Percentiles rank a stretch among this genome's conserved stretches.
These are phyloP conservation scores for Fusarium tjaetaba DNA, from an alignment of 2,329 filamentous ascomycete genomes.

Conservation along the genomic window DNA sequence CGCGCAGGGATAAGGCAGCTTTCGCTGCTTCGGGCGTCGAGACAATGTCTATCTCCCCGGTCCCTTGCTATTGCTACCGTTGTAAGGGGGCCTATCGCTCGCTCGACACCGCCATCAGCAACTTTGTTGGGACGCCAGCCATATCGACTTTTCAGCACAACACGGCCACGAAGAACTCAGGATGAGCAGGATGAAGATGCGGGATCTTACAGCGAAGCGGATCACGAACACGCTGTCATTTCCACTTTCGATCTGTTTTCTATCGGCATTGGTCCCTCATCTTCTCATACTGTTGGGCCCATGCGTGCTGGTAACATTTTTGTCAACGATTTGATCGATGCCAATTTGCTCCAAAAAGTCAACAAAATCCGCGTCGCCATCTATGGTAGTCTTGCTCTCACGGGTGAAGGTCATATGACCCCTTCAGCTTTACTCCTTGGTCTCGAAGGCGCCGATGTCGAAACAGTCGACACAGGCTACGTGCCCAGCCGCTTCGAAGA, in stretches of 20 bases:
- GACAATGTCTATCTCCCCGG: slow-evolving; percentile 22
- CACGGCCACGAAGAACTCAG: not conserved
- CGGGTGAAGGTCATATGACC: slow-evolving; percentile 63
- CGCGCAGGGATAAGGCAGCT: slow-evolving; percentile 31
- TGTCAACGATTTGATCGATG: slow-evolving; percentile 58
- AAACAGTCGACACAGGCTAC: slow-evolving; percentile 60
- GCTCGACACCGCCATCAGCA: not conserved
- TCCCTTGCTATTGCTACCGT: slow-evolving; percentile 21
- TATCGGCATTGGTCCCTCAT: slow-evolving; percentile 62
- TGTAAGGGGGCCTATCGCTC: slow-evolving; percentile 20
- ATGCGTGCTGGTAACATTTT: slow-evolving; percentile 64
- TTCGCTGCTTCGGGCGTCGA: slow-evolving; percentile 30
- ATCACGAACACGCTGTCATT: slow-evolving; percentile 62
- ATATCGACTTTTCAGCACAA: slow-evolving; percentile 23
- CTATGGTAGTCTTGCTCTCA: slow-evolving; percentile 61
- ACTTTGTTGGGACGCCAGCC: not conserved
- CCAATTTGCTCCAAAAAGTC: slow-evolving; percentile 56
- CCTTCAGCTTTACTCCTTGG: slow-evolving; percentile 60
- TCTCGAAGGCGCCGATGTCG: slow-evolving; percentile 60
- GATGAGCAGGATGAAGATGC: slow-evolving; percentile 45
- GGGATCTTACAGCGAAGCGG: slow-evolving; percentile 56
- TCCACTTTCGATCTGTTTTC: slow-evolving; percentile 63
- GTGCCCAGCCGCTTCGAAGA: slow-evolving; percentile 57
- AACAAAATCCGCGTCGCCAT: slow-evolving; percentile 59
- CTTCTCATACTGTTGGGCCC: slow-evolving; percentile 62